Evolutionary conservation across 2,329 filamentous ascomycete species (phyloP).

Genomic region (Aaosphaeria pasadenensis): DNA sequence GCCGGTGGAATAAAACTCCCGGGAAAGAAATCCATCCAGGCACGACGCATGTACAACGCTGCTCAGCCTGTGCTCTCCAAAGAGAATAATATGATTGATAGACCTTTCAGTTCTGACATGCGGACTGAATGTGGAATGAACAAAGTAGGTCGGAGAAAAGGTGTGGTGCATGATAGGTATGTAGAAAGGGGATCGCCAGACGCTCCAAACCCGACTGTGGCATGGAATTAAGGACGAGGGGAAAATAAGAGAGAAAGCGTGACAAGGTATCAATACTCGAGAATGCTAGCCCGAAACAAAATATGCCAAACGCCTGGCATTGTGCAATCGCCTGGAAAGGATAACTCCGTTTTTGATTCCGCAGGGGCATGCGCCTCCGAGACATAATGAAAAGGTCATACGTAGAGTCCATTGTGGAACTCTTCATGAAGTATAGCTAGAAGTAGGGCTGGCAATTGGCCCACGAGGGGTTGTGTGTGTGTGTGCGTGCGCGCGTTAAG

Average conservation of each 20-base stretch:
- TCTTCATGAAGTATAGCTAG: neutral
- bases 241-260: neutral
- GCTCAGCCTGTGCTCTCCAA: no score
- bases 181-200: no score
- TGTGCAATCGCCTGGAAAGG: constrained; percentile 16
- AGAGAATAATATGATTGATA: no score
- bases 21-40: no score
- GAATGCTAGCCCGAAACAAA: constrained; percentile 13
- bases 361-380: constrained; percentile 10
- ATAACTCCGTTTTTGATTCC: constrained; percentile 19
- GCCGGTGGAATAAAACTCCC: neutral
- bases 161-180: neutral
- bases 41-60: no score
- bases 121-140: neutral
- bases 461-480: no score
- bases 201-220: neutral
- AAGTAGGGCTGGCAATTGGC: neutral
- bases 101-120: neutral
- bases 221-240: neutral
- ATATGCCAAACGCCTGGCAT: constrained; percentile 19
- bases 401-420: neutral
- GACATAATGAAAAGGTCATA: constrained; percentile 2
- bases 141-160: neutral
- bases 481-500: neutral
- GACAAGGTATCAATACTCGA: constrained; percentile 29